A percentile compares a stretch with the other conserved stretches of the same genome.
Evolutionary conservation across 1,139 yeast genomes (phyloP).

Genomic region (Blastobotrys ciferrii): DNA sequence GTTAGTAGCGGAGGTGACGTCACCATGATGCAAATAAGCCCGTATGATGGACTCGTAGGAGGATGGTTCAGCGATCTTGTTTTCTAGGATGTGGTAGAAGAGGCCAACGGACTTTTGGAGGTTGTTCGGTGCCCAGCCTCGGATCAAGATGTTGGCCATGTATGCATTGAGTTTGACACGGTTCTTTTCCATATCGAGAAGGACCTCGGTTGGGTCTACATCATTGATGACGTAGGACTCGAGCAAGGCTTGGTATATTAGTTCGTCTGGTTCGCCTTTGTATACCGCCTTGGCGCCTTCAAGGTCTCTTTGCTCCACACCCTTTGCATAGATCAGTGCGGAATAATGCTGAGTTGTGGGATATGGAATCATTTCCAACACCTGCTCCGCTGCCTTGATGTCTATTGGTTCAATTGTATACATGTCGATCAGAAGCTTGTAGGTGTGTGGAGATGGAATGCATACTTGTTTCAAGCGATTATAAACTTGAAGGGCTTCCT

Average conservation of each 20-base stretch:
- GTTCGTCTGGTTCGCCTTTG: constrained; percentile 38
- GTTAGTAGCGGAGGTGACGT: constrained; percentile 28
- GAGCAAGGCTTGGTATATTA: constrained; percentile 41
- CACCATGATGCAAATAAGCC: constrained; percentile 34
- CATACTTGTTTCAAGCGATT: constrained; percentile 32
- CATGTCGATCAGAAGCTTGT: constrained; percentile 42
- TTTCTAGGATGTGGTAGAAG: constrained; percentile 33
- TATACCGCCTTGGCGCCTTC: constrained; percentile 39
- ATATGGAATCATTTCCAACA: constrained; percentile 34
- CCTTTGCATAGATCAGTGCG: constrained; percentile 41
- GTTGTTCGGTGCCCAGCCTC: constrained; percentile 41
- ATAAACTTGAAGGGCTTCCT: constrained; percentile 36
- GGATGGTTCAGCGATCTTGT: constrained; percentile 38
- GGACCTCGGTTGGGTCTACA: constrained; percentile 33
- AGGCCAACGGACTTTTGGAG: constrained; percentile 34
- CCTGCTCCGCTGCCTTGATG: constrained; percentile 39
- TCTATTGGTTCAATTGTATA: constrained; percentile 37
- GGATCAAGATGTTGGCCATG: constrained; percentile 38
- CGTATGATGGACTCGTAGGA: constrained; percentile 39
- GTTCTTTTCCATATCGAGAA: constrained; percentile 38
- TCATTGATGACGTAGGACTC: constrained; percentile 40
- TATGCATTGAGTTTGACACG: constrained; percentile 38
- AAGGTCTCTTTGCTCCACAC: constrained; percentile 37
- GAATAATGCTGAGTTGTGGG: constrained; percentile 42
- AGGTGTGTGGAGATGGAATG: constrained; percentile 40